These are phyloP conservation scores for Trichoderma koningiopsis DNA, from an alignment of 2,329 filamentous ascomycete genomes.

Conservation along the genomic window DNA sequence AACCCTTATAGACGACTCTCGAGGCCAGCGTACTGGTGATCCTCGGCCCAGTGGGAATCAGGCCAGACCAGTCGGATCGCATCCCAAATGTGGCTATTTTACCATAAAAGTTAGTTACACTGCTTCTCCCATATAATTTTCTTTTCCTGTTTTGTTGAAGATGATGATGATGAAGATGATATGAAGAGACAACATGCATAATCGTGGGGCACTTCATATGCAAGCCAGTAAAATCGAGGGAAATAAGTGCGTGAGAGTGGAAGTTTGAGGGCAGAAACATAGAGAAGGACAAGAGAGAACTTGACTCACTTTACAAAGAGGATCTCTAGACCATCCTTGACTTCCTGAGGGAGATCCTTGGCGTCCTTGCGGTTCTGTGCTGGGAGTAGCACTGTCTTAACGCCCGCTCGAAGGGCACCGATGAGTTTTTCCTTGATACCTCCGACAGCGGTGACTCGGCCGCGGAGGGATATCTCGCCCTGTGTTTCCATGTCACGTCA, in stretches of 20 bases:
- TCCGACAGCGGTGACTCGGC: constrained; percentile 89
- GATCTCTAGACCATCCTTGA: constrained; percentile 83
- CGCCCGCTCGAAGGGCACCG: constrained; percentile 86
- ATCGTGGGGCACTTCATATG: background rate
- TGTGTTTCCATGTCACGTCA: constrained; percentile 40
- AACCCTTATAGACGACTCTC: constrained; percentile 73
- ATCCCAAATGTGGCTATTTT: constrained; percentile 83
- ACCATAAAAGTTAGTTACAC: constrained; percentile 37
- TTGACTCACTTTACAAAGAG: constrained; percentile 74
- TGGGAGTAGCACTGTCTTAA: constrained; percentile 90
- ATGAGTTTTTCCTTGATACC: constrained; percentile 99
- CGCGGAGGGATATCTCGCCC: constrained; percentile 76
- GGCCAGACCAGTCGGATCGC: constrained; percentile 91
- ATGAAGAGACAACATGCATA: background rate
- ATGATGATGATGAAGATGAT: background rate
- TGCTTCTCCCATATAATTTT: background rate
- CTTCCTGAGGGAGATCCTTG: constrained; percentile 86
- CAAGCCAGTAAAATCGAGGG: background rate
- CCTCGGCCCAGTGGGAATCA: constrained; percentile 78
- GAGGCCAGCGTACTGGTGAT: constrained; percentile 66
- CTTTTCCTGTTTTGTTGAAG: background rate
- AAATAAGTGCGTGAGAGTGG: constrained; percentile 11
- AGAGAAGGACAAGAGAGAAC: constrained; percentile 24
- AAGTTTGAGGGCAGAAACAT: background rate
- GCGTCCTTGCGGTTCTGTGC: constrained; percentile 89